Conservation (phyloP, 73 alveolate genomes). For the Tetrahymena thermophila region DNA sequence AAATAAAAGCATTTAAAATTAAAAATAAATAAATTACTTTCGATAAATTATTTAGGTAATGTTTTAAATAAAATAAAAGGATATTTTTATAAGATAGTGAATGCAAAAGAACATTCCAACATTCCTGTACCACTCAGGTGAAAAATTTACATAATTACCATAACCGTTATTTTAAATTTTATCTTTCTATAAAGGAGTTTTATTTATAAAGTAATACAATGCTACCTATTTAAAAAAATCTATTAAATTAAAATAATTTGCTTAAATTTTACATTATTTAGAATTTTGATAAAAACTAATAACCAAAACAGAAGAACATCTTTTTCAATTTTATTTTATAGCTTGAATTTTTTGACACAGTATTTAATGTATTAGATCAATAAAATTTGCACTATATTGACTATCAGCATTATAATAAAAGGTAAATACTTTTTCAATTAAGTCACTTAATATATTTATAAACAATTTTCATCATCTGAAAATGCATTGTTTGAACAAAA, state of each 20-base stretch:
- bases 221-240: not conserved
- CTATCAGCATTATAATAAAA: not conserved
- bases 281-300: not conserved
- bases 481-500: not conserved
- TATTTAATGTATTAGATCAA: not conserved
- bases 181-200: not conserved
- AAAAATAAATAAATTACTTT: not conserved
- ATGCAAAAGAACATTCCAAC: not conserved
- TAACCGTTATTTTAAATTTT: not conserved
- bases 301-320: not conserved
- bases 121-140: not conserved
- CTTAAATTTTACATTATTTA: not conserved
- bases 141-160: not conserved
- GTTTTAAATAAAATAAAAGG: not conserved
- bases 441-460: not conserved
- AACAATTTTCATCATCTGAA: not conserved
- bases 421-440: not conserved
- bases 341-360: not conserved
- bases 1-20: too few species aligned
- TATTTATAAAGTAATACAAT: not conserved
- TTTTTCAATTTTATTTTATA: not conserved
- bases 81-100: not conserved
- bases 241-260: too few species aligned
- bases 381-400: not conserved
- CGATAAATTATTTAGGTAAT: not conserved